A percentile compares a stretch with the other conserved stretches of the same genome.
Conservation (phyloP, 352 stramenopile genomes). For the Pythium utonaiense region DNA sequence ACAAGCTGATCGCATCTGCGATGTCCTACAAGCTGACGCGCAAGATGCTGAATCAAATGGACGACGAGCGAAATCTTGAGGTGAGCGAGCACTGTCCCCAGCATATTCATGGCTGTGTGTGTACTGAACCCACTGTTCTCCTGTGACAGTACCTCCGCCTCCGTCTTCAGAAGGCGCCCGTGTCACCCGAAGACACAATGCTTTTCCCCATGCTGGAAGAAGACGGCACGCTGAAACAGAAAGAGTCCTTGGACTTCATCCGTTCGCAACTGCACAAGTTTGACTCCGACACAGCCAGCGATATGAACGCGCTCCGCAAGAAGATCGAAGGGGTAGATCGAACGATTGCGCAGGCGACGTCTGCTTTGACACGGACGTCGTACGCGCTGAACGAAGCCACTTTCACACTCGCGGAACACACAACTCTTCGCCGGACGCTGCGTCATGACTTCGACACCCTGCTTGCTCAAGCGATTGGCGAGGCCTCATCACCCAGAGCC, state of each 20-base stretch:
- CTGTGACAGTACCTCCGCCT: conserved; percentile 62
- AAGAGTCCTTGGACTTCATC: conserved; percentile 51
- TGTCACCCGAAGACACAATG: conserved; percentile 60
- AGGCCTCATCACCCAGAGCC: conserved; percentile 37
- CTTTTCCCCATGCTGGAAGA: conserved; percentile 70
- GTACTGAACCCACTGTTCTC: too few species aligned
- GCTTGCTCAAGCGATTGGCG: conserved; percentile 37
- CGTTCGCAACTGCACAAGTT: conserved; percentile 55
- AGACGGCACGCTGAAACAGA: conserved; percentile 29
- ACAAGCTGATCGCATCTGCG: conserved; percentile 40
- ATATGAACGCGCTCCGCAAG: conserved; percentile 60
- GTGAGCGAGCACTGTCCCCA: conserved; percentile 19
- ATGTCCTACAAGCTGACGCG: conserved; percentile 69
- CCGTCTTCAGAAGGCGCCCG: conserved; percentile 51
- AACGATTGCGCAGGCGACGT: conserved; percentile 47
- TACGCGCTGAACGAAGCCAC: conserved; percentile 60
- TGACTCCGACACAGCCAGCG: conserved; percentile 62
- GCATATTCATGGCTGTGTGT: too few species aligned
- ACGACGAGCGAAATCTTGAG: conserved; percentile 70
- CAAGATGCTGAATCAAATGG: conserved; percentile 46
- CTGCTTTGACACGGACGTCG: conserved; percentile 44
- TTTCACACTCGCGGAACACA: conserved; percentile 60
- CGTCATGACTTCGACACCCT: conserved; percentile 46
- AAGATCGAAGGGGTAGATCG: conserved; percentile 79
- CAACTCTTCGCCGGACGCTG: conserved; percentile 37